Conservation (phyloP, 495 filamentous ascomycete genomes). For the Trichoderma erinaceum region DNA sequence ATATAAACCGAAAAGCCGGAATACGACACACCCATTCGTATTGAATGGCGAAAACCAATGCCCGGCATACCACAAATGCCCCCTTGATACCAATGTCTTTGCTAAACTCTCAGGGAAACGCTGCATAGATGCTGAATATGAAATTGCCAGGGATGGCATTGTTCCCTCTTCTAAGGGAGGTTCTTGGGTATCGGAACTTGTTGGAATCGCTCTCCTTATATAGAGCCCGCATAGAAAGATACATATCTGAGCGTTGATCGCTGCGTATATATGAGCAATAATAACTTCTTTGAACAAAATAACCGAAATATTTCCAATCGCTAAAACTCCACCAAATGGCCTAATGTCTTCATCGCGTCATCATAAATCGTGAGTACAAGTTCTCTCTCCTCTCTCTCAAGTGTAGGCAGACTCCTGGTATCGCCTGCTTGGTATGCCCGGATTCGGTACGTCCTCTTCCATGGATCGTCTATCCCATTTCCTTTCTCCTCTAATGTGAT, state of each 20-base stretch:
- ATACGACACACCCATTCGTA: no score
- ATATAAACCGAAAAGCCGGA: no score
- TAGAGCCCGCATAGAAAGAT: no score
- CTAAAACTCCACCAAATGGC: neutral
- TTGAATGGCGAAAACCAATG: no score
- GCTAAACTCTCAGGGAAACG: no score
- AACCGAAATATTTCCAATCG: neutral
- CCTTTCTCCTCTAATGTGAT: conserved; percentile 19
- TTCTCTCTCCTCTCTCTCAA: neutral
- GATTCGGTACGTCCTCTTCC: conserved; percentile 25
- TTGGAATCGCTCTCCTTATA: no score
- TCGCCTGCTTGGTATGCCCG: conserved; percentile 35
- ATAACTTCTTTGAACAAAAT: neutral
- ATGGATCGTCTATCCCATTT: conserved; percentile 15
- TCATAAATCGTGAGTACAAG: neutral
- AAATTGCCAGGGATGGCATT: no score
- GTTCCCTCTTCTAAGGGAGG: no score
- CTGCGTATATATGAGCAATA: neutral
- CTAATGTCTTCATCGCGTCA: neutral
- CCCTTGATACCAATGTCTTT: no score
- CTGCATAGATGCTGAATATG: no score
- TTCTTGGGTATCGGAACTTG: no score
- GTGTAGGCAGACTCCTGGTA: conserved; percentile 24
- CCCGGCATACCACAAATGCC: no score
- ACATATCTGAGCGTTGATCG: neutral